A percentile compares a stretch with the other conserved stretches of the same genome.
These are phyloP conservation scores for Pseudomicrostroma phylloplanum DNA, from an alignment of 1,284 basidiomycete species.

Conservation along the genomic window DNA sequence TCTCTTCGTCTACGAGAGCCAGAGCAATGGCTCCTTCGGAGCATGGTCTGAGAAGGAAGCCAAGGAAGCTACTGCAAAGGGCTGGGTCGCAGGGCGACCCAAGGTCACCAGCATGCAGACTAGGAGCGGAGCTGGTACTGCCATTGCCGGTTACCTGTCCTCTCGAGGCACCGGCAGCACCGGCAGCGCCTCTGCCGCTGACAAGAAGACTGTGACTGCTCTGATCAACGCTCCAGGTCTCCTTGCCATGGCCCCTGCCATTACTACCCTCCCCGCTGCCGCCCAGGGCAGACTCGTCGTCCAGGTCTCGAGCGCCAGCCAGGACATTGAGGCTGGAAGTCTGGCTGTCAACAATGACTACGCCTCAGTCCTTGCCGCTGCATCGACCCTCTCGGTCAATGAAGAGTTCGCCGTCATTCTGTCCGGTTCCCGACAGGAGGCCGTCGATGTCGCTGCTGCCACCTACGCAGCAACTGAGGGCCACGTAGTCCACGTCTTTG, in stretches of 20 bases:
- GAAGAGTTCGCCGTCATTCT: conserved; percentile 38
- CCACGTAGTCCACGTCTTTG: conserved; percentile 48
- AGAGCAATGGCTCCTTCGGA: conserved; percentile 42
- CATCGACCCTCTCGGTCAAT: conserved; percentile 18
- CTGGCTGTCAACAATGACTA: conserved; percentile 45
- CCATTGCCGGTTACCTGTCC: conserved; percentile 45
- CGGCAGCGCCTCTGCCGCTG: conserved; percentile 14
- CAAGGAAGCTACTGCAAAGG: conserved; percentile 19
- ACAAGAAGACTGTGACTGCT: conserved; percentile 36
- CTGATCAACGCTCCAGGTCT: conserved; percentile 46
- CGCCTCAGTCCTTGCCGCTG: conserved; percentile 42
- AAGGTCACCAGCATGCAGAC: conserved; percentile 48
- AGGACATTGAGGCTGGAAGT: conserved; percentile 27
- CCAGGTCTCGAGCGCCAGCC: conserved; percentile 45
- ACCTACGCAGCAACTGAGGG: conserved; percentile 30
- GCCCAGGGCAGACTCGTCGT: conserved; percentile 40
- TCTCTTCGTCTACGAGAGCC: conserved; percentile 49
- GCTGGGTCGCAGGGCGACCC: conserved; percentile 29
- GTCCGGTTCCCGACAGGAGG: conserved; percentile 42
- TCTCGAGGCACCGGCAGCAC: conserved; percentile 27
- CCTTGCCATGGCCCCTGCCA: conserved; percentile 44
- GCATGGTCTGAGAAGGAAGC: conserved; percentile 40
- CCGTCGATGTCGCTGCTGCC: conserved; percentile 42
- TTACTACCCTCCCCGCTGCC: conserved; percentile 22
- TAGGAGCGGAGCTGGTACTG: conserved; percentile 60